Evolutionary conservation across 2,329 filamentous ascomycete species (phyloP).

Genomic region (Venturia nashicola): DNA sequence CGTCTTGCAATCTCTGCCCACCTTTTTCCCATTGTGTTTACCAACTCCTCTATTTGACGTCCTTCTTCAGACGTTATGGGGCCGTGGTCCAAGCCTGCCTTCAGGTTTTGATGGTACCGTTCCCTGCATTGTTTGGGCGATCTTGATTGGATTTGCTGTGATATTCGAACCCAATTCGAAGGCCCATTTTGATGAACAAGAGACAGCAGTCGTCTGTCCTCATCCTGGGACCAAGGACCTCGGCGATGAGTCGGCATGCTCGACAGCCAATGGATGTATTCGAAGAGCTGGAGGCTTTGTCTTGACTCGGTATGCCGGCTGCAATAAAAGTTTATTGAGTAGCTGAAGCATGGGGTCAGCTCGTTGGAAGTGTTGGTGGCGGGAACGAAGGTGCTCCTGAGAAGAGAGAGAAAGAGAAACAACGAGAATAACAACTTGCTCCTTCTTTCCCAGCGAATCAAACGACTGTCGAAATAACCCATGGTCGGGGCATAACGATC

Average conservation of each 20-base stretch:
- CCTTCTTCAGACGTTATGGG: slow-evolving; percentile 70
- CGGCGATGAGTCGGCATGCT: slow-evolving; percentile 7
- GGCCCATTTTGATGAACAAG: slow-evolving; percentile 4
- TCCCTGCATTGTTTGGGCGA: slow-evolving; percentile 93
- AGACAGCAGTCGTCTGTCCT: not conserved
- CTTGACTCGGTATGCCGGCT: not conserved
- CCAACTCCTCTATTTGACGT: slow-evolving; percentile 61
- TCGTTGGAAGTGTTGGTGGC: not conserved
- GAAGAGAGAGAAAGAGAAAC: not conserved
- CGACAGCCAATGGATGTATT: not conserved
- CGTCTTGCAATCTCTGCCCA: slow-evolving; percentile 88
- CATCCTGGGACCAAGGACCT: slow-evolving; percentile 9
- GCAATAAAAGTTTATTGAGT: not conserved
- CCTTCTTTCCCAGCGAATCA: too few species aligned
- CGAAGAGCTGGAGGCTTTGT: not conserved
- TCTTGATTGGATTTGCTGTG: slow-evolving; percentile 60
- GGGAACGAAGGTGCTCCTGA: not conserved
- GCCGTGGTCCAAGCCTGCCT: slow-evolving; percentile 65
- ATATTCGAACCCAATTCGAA: slow-evolving; percentile 81
- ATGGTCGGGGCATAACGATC: too few species aligned
- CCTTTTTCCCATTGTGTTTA: slow-evolving; percentile 66
- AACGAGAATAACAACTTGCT: too few species aligned
- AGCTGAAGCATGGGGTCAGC: not conserved
- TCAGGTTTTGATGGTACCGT: slow-evolving; percentile 87
- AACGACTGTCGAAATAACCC: too few species aligned